A percentile compares a stretch with the other conserved stretches of the same genome.
phyloP scores from a whole-genome alignment of 106 monocot species.

The Agapanthus africanus region DNA sequence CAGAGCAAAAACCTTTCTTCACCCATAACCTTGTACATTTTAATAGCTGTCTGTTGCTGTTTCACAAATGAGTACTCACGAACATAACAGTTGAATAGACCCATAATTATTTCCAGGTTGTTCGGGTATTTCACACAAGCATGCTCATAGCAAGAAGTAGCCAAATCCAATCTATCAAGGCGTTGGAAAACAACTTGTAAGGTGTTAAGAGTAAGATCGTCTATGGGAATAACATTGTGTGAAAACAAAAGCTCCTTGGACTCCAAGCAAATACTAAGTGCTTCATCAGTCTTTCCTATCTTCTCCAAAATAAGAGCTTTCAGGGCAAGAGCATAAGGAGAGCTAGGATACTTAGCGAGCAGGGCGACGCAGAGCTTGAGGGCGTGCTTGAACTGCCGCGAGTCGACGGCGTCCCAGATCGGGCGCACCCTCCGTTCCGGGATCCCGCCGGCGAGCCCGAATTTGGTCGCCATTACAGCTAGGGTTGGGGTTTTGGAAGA shows the following conservation, averaged over 20 bases:
- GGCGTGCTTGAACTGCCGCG: conserved; percentile 87
- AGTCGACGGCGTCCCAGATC: conserved; percentile 99
- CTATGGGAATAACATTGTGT: conserved; percentile 45
- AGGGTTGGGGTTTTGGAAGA: conserved; percentile 2
- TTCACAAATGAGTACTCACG: conserved; percentile 91
- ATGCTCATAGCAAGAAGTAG: conserved; percentile 93
- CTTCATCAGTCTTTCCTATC: conserved; percentile 87
- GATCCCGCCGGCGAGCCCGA: conserved; percentile 86
- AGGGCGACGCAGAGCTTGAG: conserved; percentile 73
- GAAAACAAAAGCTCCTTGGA: conserved; percentile 66
- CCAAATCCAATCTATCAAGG: conserved; percentile 85
- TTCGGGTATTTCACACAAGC: conserved; percentile 75
- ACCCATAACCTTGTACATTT: conserved; percentile 90
- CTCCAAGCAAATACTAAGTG: conserved; percentile 60
- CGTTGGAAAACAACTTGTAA: conserved; percentile 94
- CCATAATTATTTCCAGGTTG: conserved; percentile 89
- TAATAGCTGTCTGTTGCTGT: conserved; percentile 98
- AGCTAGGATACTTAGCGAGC: conserved; percentile 79
- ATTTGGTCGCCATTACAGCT: conserved; percentile 63
- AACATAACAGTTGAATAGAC: conserved; percentile 96
- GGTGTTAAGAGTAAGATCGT: conserved; percentile 95
- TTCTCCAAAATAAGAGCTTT: conserved; percentile 39
- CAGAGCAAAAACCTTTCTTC: conserved; percentile 98
- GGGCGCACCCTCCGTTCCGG: conserved; percentile 92
- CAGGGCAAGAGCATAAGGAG: conserved; percentile 63